phyloP scores from a whole-genome alignment of 2,329 filamentous ascomycete genomes.

The Aspergillus sp. region DNA sequence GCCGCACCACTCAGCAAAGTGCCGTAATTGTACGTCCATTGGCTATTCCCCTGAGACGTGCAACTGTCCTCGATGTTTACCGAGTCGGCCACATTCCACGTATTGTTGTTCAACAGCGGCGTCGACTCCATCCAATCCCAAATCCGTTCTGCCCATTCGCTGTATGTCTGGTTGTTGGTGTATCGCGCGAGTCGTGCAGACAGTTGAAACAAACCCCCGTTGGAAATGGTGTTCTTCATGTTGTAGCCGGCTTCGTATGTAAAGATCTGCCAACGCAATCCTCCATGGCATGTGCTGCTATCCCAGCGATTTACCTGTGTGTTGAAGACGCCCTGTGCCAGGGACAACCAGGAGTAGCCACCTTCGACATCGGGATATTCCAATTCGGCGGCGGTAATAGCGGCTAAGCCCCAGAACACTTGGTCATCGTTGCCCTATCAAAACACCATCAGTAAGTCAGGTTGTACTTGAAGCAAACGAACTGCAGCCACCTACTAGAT shows the following conservation, averaged over 20 bases:
- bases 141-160: slow-evolving; percentile 65
- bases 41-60: slow-evolving; percentile 43
- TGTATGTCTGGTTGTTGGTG: slow-evolving; percentile 71
- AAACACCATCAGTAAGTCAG: too few relatives aligned
- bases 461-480: too few relatives aligned
- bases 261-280: slow-evolving; percentile 80
- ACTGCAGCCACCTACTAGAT: slow-evolving; percentile 15
- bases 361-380: slow-evolving; percentile 62
- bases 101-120: slow-evolving; percentile 44
- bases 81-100: slow-evolving; percentile 50
- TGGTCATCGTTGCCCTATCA: slow-evolving; percentile 47
- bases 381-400: slow-evolving; percentile 69
- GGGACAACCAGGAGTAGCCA: slow-evolving; percentile 64
- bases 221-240: slow-evolving; percentile 53
- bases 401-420: slow-evolving; percentile 76
- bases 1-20: slow-evolving; percentile 51
- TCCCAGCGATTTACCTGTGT: slow-evolving; percentile 68
- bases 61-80: slow-evolving; percentile 45
- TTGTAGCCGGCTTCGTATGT: slow-evolving; percentile 61
- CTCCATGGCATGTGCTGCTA: slow-evolving; percentile 57
- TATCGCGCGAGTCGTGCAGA: slow-evolving; percentile 64
- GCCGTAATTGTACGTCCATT: slow-evolving; percentile 53
- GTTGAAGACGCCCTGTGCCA: slow-evolving; percentile 74
- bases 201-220: slow-evolving; percentile 51
- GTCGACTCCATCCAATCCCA: slow-evolving; percentile 50